Percentiles rank a stretch among this genome's conserved stretches.
phyloP scores from a whole-genome alignment of 257 asterid species.

The Petrea volubilis region DNA sequence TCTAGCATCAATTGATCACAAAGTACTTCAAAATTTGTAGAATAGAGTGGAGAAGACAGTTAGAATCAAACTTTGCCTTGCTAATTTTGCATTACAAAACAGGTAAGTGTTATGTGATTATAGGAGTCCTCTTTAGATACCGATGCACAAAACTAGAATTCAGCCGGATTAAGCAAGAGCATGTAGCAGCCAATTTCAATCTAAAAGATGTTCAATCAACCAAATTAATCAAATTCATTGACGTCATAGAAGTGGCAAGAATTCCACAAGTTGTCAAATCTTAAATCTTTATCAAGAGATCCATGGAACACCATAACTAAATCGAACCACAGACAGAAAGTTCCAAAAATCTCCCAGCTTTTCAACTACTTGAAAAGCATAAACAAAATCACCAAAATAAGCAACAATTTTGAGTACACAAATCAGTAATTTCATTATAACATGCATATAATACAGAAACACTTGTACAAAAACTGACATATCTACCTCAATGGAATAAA shows the following conservation, averaged over 20 bases:
- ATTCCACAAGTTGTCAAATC: background rate
- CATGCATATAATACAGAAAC: background rate
- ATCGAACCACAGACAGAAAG: slow-evolving; percentile 1
- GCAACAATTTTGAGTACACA: background rate
- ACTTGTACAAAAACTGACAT: background rate
- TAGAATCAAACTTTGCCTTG: background rate
- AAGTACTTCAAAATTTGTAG: background rate
- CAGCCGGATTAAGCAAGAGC: background rate
- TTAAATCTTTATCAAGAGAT: background rate
- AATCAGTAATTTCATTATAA: background rate
- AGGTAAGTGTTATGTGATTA: background rate
- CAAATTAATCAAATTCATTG: slow-evolving; percentile 2
- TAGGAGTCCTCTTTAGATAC: background rate
- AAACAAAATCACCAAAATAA: background rate
- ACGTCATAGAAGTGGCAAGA: background rate
- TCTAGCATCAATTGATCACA: background rate
- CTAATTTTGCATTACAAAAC: background rate
- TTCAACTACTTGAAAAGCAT: slow-evolving; percentile 11
- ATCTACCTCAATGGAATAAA: background rate
- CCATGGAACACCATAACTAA: background rate
- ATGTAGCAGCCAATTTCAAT: background rate
- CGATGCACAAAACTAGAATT: background rate
- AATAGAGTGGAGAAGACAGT: background rate
- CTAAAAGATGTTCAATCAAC: background rate
- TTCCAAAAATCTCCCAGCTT: slow-evolving; percentile 21